phyloP scores from a whole-genome alignment of 1,284 basidiomycete genomes.

The Wolfiporia cocos region DNA sequence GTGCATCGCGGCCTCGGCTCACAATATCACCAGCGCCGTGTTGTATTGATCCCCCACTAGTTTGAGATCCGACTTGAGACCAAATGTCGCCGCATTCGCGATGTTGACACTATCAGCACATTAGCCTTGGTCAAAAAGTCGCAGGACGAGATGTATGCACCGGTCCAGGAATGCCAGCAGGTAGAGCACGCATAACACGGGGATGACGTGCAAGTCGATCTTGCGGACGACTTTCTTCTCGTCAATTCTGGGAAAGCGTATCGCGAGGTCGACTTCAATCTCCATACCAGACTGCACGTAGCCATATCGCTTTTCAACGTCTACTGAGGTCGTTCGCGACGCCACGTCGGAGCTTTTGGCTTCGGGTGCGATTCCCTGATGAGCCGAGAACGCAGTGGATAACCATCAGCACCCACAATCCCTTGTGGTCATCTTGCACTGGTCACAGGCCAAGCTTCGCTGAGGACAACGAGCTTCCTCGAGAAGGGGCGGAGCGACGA shows the following conservation, averaged over 20 bases:
- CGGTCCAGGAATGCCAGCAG: conserved; percentile 28
- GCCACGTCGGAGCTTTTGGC: no score
- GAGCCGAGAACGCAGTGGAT: no score
- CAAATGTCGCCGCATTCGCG: conserved; percentile 25
- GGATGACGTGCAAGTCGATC: conserved; percentile 26
- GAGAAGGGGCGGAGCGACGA: no score
- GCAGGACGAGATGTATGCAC: no score
- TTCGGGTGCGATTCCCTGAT: no score
- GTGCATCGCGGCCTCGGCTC: conserved; percentile 5
- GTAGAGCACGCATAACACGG: conserved; percentile 24
- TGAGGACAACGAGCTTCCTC: no score
- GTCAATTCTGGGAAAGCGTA: conserved; percentile 17
- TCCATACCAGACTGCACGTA: neutral
- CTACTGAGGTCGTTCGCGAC: no score
- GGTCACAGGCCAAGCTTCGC: no score
- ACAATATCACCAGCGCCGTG: conserved; percentile 27
- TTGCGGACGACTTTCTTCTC: conserved; percentile 23
- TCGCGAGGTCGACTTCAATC: conserved; percentile 12
- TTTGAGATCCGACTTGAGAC: conserved; percentile 23
- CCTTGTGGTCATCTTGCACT: no score
- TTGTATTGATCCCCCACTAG: conserved; percentile 24
- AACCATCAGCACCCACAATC: no score
- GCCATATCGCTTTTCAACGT: neutral
- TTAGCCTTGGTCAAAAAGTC: no score
- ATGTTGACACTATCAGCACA: conserved; percentile 23